Conservation (phyloP, 2,329 filamentous ascomycete genomes). For the Cladosporium sp. region DNA sequence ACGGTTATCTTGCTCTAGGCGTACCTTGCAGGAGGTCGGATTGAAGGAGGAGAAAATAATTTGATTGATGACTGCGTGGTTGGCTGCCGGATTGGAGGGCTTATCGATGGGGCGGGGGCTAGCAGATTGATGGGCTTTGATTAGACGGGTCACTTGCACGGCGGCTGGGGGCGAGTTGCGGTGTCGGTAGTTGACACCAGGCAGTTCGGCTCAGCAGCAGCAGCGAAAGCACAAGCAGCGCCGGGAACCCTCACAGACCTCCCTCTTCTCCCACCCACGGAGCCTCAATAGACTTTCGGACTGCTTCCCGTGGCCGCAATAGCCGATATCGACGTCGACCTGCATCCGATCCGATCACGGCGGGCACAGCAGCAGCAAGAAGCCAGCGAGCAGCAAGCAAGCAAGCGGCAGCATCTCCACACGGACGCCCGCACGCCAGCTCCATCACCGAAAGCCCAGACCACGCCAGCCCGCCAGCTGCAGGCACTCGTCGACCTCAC, state of each 20-base stretch:
- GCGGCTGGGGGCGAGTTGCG: neutral
- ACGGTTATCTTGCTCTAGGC: neutral
- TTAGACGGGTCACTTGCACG: neutral
- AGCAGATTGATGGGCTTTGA: slow-evolving; percentile 7
- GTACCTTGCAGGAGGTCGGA: slow-evolving; percentile 14
- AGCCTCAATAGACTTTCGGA: neutral
- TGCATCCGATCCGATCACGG: slow-evolving; percentile 6
- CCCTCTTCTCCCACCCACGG: no score
- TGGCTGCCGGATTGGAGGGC: neutral
- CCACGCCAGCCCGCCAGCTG: neutral
- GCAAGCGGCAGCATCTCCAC: neutral
- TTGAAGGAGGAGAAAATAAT: slow-evolving; percentile 6
- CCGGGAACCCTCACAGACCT: no score
- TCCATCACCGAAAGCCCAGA: slow-evolving; percentile 8
- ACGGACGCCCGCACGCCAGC: neutral
- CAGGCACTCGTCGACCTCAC: slow-evolving; percentile 5
- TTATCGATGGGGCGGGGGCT: neutral
- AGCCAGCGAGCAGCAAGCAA: no score
- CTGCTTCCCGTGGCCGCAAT: slow-evolving; percentile 4
- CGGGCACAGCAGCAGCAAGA: neutral
- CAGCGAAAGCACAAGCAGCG: no score
- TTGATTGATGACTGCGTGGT: slow-evolving; percentile 2
- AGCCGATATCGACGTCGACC: neutral
- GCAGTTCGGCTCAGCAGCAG: neutral
- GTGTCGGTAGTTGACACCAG: neutral